Base-by-base conservation (phyloP, 2,329 filamentous ascomycete genomes). In the Dactylellina sp. region DNA sequence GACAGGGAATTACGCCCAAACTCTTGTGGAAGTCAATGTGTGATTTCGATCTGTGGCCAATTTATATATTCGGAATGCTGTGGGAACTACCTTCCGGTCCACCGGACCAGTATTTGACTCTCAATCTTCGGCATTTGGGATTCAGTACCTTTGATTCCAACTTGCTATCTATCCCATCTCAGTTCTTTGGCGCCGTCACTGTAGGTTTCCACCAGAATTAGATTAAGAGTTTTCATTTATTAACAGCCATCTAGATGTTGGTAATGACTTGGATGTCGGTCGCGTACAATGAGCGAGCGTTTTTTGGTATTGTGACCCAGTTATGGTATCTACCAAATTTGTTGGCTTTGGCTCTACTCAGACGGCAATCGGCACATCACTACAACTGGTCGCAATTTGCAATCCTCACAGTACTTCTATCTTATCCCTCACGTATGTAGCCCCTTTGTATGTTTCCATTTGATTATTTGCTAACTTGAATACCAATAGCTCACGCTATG, bases 71-170 rank as follows among this genome's bases (percentile, higher is more conserved):
- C 12, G 81, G 85, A 65, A 84, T 86, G 70, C 85, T 87, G 16
- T 88, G 87, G 0, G 82, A 82, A 24, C 82, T 83, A 0, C 84
- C 85, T 0, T 78, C 82, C 0, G 82, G 83, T 0, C 82, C 84
- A 1, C 81, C 83, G 6, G 80, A 76, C 64, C 82, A 81, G n/a
- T 89, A 89, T 75, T 82, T 90, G 3, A 88, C 88, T 0, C 83
- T 89, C 3, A 86, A 85, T 0, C 82, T 90, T 6, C 84, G 84
- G 49, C 81, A 82, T 1, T 81, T 89, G 0, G 88, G 84, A 0
- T 89, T 89, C 80, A 81, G 83, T 71, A 87, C 85, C 1, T 88
- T 91, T 79, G 81, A 86, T 28, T 84, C 87, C 0, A 90, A 89
- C 77, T 79, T 91, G 32, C 83, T 91, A 6, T 84, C 85, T 1